phyloP scores from a whole-genome alignment of 768 basidiomycete genomes.

The Amanita polypyramis region DNA sequence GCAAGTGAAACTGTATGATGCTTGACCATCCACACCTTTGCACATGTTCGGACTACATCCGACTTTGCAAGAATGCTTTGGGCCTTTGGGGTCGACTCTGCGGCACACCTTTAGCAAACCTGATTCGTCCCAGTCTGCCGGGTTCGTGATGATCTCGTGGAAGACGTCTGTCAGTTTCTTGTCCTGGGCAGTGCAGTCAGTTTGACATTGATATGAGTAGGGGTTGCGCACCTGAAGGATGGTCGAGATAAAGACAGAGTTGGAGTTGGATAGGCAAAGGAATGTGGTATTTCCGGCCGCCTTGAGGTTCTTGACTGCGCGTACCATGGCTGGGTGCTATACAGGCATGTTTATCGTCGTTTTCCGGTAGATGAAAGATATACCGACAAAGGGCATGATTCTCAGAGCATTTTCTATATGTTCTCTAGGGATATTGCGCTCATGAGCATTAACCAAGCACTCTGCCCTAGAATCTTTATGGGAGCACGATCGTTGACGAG shows the following conservation, averaged over 20 bases:
- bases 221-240: constrained; percentile 70
- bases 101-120: constrained; percentile 70
- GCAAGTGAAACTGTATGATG: not conserved
- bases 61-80: constrained; percentile 74
- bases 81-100: constrained; percentile 62
- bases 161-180: constrained; percentile 68
- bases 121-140: constrained; percentile 67
- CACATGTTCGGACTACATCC: constrained; percentile 98
- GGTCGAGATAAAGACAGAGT: constrained; percentile 82
- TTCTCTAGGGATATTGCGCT: constrained; percentile 53
- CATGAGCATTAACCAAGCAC: constrained; percentile 61
- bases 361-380: not conserved
- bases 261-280: constrained; percentile 90
- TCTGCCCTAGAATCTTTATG: constrained; percentile 36
- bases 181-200: constrained; percentile 35
- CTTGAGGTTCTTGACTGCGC: constrained; percentile 76
- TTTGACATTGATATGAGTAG: not conserved
- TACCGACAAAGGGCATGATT: constrained; percentile 77
- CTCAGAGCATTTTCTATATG: constrained; percentile 73
- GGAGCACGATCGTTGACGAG: not conserved
- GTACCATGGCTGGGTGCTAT: constrained; percentile 95
- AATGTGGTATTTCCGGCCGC: constrained; percentile 59
- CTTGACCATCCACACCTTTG: constrained; percentile 56
- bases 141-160: constrained; percentile 85
- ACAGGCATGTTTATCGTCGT: not conserved